Evolutionary conservation across 2,329 filamentous ascomycete genomes (phyloP), one percentile per base, ranked within the genome.

Genomic region (Cercospora berteroae): DNA sequence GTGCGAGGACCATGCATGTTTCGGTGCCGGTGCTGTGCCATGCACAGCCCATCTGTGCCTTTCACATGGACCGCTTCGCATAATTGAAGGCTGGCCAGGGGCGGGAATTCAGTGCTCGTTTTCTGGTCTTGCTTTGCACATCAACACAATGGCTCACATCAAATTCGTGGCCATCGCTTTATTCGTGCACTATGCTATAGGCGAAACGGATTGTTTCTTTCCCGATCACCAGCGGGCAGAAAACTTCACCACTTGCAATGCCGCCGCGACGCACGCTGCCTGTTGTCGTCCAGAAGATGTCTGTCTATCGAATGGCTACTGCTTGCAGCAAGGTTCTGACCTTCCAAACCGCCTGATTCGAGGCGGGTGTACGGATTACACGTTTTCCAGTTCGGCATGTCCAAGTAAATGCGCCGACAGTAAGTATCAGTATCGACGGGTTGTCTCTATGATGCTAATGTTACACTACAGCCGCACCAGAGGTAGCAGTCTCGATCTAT

Each of bases 171-270:
- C 31, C 1, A 5, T 58, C 4, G 55, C 29, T 23, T 36, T 36
- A 8, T 13, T 20, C 5, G 3, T 36, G 7, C 16, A 4, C 0
- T 7, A 27, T 4, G 48, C 13, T 5, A 36, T 7, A 36, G 31
- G 55, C 18, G 55, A 58, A 5, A 31, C 29, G 9, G 18, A 31
- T n/a, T 70, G 68, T 55, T 70, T 64, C 66, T 70, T 62, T 33
- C 68, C 68, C 5, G 27, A 70, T 29, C 63, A 66, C 7, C 48
- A 57, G 6, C 8, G 20, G 29, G 68, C 68, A 23, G 60, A 55
- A 16, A 68, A 68, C 39, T 67, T 58, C 44, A 68, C 68, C 10
- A 52, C 60, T 5, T 70, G 68, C 52, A 70, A 70, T 60, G 68
- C 66, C 16, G 66, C 20, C 4, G 66, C 66, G 6, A 29, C 60